These are phyloP conservation scores for Hansfordia pulvinata DNA, from an alignment of 2,329 filamentous ascomycete species.

Conservation along the genomic window DNA sequence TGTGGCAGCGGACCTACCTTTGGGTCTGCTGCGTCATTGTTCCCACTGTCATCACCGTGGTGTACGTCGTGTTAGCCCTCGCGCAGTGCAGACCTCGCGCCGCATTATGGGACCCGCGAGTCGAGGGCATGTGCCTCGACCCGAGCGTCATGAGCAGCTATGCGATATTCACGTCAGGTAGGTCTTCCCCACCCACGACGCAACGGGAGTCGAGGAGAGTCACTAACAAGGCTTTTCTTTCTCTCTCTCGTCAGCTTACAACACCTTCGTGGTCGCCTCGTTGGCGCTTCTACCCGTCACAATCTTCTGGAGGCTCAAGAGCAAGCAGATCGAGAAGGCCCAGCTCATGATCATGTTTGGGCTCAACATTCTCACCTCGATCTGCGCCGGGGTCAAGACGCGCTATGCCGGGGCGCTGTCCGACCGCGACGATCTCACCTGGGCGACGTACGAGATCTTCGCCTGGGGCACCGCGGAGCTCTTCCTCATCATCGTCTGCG, in stretches of 20 bases:
- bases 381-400: constrained; percentile 1
- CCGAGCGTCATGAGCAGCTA: not conserved
- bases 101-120: constrained; percentile 1
- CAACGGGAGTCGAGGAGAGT: no score
- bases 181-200: not conserved
- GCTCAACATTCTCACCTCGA: not conserved
- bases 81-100: constrained; percentile 1
- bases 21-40: not conserved
- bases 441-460: constrained; percentile 1
- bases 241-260: not conserved
- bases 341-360: constrained; percentile 1
- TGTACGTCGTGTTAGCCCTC: not conserved
- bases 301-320: constrained; percentile 1
- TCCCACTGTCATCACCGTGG: not conserved
- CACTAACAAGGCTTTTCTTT: no score
- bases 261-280: constrained; percentile 1
- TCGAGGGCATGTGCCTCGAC: constrained; percentile 1
- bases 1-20: constrained; percentile 1
- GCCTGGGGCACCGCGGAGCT: constrained; percentile 1
- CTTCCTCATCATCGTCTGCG: constrained; percentile 1
- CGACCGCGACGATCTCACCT: constrained; percentile 1
- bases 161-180: constrained; percentile 1
- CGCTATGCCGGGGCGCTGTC: not conserved
- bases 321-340: not conserved
- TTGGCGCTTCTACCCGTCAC: not conserved